Base-by-base conservation (phyloP, 2,329 filamentous ascomycete species). In the Aspergillus sp. region DNA sequence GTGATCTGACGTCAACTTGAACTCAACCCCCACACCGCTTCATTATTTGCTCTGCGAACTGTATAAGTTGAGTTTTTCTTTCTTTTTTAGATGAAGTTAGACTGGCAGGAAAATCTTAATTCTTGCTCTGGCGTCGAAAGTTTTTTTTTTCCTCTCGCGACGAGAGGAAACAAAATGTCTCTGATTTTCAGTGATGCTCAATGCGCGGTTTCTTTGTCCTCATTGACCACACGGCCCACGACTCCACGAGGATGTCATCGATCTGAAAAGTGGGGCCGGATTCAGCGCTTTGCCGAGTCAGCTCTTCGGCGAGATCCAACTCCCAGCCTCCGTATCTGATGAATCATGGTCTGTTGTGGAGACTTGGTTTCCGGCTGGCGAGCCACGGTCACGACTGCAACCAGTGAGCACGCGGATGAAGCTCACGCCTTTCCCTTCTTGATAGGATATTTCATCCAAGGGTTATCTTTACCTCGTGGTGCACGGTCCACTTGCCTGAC, bases 1-100 rank as follows among this genome's bases (percentile, higher is more conserved):
- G 48, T 48, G 50, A 53, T 42, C 52, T 65, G 64, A 66, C 62
- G 62, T 66, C 64, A 66, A 55, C 9, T 8, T 30, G 20, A 54
- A 39, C 34, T 39, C 45, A n/a, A 42, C 51, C 52, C 36, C 55
- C 55, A 60, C 61, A 64, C 63, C 63, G 63, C 63, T 30, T 62
- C 53, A 43, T 64, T 59, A 39, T 12, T 44, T 30, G 32, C 30
- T 34, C 44, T 45, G 7, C 26, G 53, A 24, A 36, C 22, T 53
- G 8, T 32, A 17, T 32, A 48, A 41, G 8, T 48, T 34, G 49
- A 20, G 44, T 48, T 34, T 48, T 30, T 20, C 13, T 32, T 53
- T 53, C 17, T 44, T 17, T 44, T 26, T 39, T 24, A 8, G 9
- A 5, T 8, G 13, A 49, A 5, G 34, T 7, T 7, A 39, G 18